These are phyloP conservation scores for Yamadazyma mexicana DNA, from an alignment of 1,139 yeast genomes.

Conservation along the genomic window DNA sequence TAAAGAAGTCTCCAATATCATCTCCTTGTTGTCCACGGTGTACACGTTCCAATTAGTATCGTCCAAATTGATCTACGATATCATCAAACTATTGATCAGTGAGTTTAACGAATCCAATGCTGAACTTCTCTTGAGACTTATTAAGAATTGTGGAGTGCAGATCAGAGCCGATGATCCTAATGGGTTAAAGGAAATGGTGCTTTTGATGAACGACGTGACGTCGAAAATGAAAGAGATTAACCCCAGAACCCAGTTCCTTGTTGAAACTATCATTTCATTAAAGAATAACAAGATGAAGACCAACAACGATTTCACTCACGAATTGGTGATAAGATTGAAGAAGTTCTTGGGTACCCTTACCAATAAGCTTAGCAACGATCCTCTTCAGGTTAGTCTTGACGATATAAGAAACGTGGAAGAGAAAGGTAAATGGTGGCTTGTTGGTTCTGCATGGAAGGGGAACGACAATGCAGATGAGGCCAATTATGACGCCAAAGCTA, in stretches of 20 bases:
- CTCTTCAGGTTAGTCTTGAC: slow-evolving; percentile 78
- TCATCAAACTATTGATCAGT: slow-evolving; percentile 56
- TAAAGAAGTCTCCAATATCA: slow-evolving; percentile 67
- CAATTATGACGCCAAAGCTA: slow-evolving; percentile 30
- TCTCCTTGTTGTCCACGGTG: slow-evolving; percentile 73
- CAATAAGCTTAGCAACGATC: slow-evolving; percentile 53
- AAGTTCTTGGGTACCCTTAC: slow-evolving; percentile 60
- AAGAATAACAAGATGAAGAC: slow-evolving; percentile 79
- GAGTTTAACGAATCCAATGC: slow-evolving; percentile 71
- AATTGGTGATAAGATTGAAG: slow-evolving; percentile 58
- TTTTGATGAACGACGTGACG: slow-evolving; percentile 46
- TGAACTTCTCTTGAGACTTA: slow-evolving; percentile 69
- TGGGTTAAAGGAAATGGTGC: slow-evolving; percentile 77
- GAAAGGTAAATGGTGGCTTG: slow-evolving; percentile 97
- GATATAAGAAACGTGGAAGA: slow-evolving; percentile 78
- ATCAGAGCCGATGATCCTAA: slow-evolving; percentile 88
- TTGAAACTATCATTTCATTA: slow-evolving; percentile 82
- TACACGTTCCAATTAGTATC: slow-evolving; percentile 78
- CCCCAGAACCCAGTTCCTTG: slow-evolving; percentile 76
- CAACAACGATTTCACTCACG: slow-evolving; percentile 47
- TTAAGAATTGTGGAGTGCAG: slow-evolving; percentile 78
- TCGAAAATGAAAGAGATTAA: slow-evolving; percentile 32
- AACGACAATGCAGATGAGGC: slow-evolving; percentile 27
- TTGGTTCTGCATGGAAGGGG: slow-evolving; percentile 96
- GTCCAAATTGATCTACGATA: slow-evolving; percentile 73